A percentile compares a stretch with the other conserved stretches of the same genome.
These are phyloP conservation scores for Plasmodium inui DNA, from an alignment of 169 alveolate genomes.

Conservation along the genomic window DNA sequence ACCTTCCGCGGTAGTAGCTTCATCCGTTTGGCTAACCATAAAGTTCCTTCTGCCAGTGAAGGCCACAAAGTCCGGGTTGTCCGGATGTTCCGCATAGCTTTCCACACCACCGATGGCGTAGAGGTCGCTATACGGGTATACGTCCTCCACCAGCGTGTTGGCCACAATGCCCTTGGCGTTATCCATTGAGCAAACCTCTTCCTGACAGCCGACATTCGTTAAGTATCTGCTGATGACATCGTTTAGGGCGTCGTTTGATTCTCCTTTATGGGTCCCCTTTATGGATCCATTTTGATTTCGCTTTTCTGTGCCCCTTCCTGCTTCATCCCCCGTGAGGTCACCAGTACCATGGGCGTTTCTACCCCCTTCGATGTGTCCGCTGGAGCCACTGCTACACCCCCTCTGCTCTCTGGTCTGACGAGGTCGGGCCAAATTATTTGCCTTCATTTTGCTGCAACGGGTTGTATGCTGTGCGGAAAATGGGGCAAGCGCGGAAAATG, in stretches of 20 bases:
- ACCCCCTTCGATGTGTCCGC: background rate
- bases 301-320: background rate
- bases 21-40: background rate
- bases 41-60: background rate
- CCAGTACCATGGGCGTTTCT: background rate
- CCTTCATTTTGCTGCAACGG: background rate
- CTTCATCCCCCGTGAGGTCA: background rate
- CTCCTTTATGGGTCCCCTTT: background rate
- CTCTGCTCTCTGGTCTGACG: background rate
- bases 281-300: background rate
- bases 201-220: background rate
- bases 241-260: background rate
- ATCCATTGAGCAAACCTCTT: background rate
- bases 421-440: background rate
- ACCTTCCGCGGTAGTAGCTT: background rate
- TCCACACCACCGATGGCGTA: background rate
- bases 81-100: background rate
- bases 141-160: background rate
- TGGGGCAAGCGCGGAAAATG: background rate
- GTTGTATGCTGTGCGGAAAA: background rate
- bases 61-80: background rate
- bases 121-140: background rate
- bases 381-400: background rate
- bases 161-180: background rate
- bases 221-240: constrained; percentile 41